These are phyloP conservation scores for Colletotrichum sp. DNA, from an alignment of 2,329 filamentous ascomycete species.

Conservation along the genomic window DNA sequence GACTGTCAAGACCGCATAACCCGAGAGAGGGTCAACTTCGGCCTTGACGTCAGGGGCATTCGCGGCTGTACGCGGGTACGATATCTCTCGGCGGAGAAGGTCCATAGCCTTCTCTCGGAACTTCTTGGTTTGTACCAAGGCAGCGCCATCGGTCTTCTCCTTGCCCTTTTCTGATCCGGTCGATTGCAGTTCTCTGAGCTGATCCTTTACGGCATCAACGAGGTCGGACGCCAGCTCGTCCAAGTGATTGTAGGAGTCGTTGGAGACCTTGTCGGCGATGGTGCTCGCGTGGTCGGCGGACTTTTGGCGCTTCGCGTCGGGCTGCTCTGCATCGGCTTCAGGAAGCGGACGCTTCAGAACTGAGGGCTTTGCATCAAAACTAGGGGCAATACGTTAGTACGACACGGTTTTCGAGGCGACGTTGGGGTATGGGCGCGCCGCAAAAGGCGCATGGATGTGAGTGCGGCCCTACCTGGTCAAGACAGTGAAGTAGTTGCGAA, in stretches of 20 bases:
- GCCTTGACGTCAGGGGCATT: constrained; percentile 37
- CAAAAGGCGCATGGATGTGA: neutral
- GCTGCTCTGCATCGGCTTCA: constrained; percentile 50
- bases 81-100: constrained; percentile 65
- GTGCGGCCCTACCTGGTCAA: constrained; percentile 39
- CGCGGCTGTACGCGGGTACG: constrained; percentile 48
- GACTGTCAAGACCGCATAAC: constrained; percentile 71
- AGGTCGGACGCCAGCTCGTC: constrained; percentile 70
- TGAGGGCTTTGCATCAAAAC: constrained; percentile 58
- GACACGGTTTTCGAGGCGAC: neutral
- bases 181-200: constrained; percentile 50
- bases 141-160: constrained; percentile 39
- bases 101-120: constrained; percentile 69
- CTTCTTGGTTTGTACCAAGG: constrained; percentile 45
- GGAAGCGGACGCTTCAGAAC: constrained; percentile 60
- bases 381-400: constrained; percentile 40
- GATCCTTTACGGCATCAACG: constrained; percentile 50
- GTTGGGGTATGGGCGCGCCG: neutral
- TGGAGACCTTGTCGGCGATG: constrained; percentile 59
- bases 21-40: constrained; percentile 41
- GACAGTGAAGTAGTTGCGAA: constrained; percentile 42
- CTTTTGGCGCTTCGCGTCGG: constrained; percentile 65
- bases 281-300: constrained; percentile 46
- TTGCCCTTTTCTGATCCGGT: constrained; percentile 29
- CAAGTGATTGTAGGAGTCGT: constrained; percentile 61